These are phyloP conservation scores for Rhodamnia argentea DNA, from an alignment of 345 rosid genomes.

Conservation along the genomic window DNA sequence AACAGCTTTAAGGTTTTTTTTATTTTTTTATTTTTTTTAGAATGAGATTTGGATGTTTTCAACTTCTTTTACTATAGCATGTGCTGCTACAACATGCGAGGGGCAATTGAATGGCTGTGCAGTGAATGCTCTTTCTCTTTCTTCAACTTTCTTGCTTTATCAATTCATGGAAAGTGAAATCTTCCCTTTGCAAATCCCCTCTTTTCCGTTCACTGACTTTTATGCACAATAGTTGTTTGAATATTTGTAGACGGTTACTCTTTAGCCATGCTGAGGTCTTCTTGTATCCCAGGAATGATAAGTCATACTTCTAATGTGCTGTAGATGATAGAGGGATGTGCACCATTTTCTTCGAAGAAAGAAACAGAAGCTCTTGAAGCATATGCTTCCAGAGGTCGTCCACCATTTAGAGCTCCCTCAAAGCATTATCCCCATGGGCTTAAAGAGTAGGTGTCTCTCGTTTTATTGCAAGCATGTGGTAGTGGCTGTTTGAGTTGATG, in stretches of 20 bases:
- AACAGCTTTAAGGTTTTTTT: neutral
- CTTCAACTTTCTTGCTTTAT: neutral
- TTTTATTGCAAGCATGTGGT: neutral
- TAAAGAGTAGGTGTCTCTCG: slow-evolving; percentile 40
- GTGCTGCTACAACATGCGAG: neutral
- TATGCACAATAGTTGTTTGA: neutral
- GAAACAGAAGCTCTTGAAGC: slow-evolving; percentile 51
- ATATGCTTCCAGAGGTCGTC: slow-evolving; percentile 42
- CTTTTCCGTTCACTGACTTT: neutral
- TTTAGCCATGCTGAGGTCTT: neutral
- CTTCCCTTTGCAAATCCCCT: neutral
- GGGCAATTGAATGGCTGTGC: neutral
- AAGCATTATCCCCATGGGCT: slow-evolving; percentile 78
- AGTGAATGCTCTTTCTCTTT: neutral
- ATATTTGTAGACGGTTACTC: neutral
- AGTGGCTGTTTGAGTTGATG: neutral
- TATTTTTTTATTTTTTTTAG: neutral
- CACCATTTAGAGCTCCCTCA: slow-evolving; percentile 63
- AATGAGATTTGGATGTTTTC: neutral
- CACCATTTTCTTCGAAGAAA: slow-evolving; percentile 58
- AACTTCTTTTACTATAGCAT: neutral
- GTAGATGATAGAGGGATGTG: slow-evolving; percentile 85
- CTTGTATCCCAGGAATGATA: neutral
- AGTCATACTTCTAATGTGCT: neutral
- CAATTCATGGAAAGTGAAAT: neutral